These are phyloP conservation scores for Pilaira anomala DNA, from an alignment of 192 early-diverging fungal species.

Conservation along the genomic window DNA sequence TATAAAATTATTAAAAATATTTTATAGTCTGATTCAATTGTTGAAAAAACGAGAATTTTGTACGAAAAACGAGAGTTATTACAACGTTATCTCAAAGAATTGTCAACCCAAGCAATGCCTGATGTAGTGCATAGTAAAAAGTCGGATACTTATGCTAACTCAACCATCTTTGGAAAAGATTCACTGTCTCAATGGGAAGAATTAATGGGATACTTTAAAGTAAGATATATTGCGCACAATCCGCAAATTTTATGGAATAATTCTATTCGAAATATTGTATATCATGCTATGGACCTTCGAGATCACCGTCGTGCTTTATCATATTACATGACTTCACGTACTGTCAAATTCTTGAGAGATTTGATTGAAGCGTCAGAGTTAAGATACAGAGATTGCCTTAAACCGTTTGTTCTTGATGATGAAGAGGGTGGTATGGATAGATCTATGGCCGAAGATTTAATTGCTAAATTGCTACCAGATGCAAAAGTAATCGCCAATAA, in stretches of 20 bases:
- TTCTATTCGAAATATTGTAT: constrained; percentile 76
- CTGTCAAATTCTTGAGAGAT: constrained; percentile 74
- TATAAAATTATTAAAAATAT: neutral
- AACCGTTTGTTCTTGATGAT: neutral
- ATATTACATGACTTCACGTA: constrained; percentile 83
- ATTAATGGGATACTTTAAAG: constrained; percentile 53
- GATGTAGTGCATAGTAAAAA: constrained; percentile 10
- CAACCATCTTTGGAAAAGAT: constrained; percentile 37
- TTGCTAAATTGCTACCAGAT: constrained; percentile 41
- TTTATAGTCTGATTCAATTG: constrained; percentile 50
- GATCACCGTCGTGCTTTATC: constrained; percentile 62
- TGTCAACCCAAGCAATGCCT: constrained; percentile 26
- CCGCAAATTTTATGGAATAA: constrained; percentile 83
- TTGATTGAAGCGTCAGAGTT: constrained; percentile 38
- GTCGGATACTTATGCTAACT: constrained; percentile 5
- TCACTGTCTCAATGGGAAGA: constrained; percentile 36
- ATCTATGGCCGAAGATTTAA: constrained; percentile 40
- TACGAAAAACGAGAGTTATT: constrained; percentile 61
- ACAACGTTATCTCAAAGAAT: constrained; percentile 34
- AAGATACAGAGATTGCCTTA: neutral
- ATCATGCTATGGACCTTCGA: constrained; percentile 71
- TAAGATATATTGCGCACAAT: constrained; percentile 82
- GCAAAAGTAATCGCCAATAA: constrained; percentile 44
- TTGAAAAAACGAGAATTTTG: constrained; percentile 54
- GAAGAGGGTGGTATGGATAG: constrained; percentile 29